A percentile compares a stretch with the other conserved stretches of the same genome.
Evolutionary conservation across 352 stramenopile genomes (phyloP).

Genomic region (Phytophthora agathidicida): DNA sequence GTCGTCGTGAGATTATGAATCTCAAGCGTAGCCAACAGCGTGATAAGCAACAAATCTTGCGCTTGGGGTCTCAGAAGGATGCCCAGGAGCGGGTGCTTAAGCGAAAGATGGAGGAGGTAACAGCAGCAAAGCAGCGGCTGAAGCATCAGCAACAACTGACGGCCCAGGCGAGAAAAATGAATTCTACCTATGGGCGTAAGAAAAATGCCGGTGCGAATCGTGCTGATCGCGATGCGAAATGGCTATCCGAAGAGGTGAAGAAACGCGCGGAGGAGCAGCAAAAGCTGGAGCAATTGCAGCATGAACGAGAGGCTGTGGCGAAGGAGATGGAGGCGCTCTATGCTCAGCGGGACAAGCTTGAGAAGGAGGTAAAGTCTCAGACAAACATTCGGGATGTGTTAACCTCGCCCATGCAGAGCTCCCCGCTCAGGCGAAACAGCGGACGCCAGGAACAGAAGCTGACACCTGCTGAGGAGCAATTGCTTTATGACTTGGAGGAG

Average conservation of each 20-base stretch:
- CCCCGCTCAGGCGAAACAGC: constrained; percentile 49
- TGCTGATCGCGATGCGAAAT: constrained; percentile 69
- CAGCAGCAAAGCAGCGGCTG: constrained; percentile 74
- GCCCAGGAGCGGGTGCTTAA: constrained; percentile 88
- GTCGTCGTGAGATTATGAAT: constrained; percentile 78
- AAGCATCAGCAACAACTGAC: constrained; percentile 86
- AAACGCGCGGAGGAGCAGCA: constrained; percentile 82
- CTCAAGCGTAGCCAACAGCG: constrained; percentile 83
- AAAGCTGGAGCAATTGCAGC: constrained; percentile 85
- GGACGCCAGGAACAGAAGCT: constrained; percentile 54
- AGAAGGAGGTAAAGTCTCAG: constrained; percentile 66
- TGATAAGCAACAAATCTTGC: constrained; percentile 86
- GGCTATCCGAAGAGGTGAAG: constrained; percentile 86
- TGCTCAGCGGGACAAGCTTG: constrained; percentile 70
- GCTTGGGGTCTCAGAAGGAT: constrained; percentile 81
- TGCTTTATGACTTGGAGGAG: constrained; percentile 86
- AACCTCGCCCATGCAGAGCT: constrained; percentile 72
- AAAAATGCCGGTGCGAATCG: constrained; percentile 43
- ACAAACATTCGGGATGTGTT: constrained; percentile 82
- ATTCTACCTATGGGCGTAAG: constrained; percentile 57
- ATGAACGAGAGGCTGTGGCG: constrained; percentile 73
- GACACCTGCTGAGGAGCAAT: constrained; percentile 80
- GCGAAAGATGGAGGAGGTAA: constrained; percentile 89
- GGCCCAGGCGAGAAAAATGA: constrained; percentile 72
- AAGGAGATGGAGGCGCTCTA: constrained; percentile 87